These are phyloP conservation scores for Ustilago loliicola DNA, from an alignment of 1,284 basidiomycete genomes.

Conservation along the genomic window DNA sequence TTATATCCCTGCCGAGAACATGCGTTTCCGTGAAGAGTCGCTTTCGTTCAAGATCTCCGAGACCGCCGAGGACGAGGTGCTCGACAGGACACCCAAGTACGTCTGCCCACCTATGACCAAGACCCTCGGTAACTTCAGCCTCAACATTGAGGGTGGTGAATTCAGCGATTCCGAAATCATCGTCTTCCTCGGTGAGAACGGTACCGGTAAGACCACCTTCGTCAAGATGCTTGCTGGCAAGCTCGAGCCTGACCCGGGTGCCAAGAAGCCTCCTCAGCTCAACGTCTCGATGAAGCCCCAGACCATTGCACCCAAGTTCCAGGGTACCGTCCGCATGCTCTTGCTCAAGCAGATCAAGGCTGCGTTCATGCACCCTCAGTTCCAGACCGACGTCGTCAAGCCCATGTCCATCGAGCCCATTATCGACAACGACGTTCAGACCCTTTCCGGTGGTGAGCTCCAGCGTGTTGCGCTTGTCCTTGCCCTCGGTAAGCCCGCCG, in stretches of 20 bases:
- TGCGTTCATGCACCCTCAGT: constrained; percentile 70
- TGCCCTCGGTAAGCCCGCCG: constrained; percentile 69
- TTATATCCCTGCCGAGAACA: constrained; percentile 70
- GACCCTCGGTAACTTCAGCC: constrained; percentile 67
- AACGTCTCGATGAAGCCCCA: constrained; percentile 70
- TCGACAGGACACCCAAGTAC: constrained; percentile 62
- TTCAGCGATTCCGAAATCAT: constrained; percentile 70
- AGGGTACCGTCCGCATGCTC: constrained; percentile 69
- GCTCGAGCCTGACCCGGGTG: constrained; percentile 65
- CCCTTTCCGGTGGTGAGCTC: constrained; percentile 69
- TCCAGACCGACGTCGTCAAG: constrained; percentile 71
- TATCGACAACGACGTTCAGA: constrained; percentile 70
- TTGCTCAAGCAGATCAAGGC: constrained; percentile 70
- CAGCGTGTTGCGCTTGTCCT: constrained; percentile 69
- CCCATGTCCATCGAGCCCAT: constrained; percentile 69
- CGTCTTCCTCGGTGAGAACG: constrained; percentile 70
- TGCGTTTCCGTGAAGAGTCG: constrained; percentile 70
- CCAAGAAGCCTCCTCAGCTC: constrained; percentile 66
- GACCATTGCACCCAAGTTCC: constrained; percentile 70
- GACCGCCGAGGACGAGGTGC: constrained; percentile 67
- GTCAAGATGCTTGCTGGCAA: constrained; percentile 71
- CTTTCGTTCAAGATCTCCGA: constrained; percentile 70
- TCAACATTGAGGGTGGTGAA: constrained; percentile 67
- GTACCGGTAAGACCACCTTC: constrained; percentile 70
- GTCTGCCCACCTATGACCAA: constrained; percentile 68